Conservation (phyloP, 441 rosid genomes). For the Dalechampia spathulata region DNA sequence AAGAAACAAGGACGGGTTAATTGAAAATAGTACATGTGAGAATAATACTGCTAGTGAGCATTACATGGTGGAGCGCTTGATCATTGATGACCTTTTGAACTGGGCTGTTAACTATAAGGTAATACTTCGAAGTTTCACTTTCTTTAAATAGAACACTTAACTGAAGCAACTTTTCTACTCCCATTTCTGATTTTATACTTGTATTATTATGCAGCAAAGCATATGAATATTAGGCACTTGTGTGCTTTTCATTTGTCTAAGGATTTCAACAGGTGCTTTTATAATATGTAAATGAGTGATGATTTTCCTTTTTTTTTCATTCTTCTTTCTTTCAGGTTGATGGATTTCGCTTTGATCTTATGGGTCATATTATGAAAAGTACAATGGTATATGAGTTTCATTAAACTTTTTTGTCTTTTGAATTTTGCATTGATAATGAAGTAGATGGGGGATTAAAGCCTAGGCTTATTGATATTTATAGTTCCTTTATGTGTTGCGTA, state of each 20-base stretch:
- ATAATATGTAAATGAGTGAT: conserved; percentile 16
- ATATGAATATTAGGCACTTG: background rate
- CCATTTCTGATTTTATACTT: conserved; percentile 1
- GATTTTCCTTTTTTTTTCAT: background rate
- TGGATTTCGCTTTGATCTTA: conserved; percentile 95
- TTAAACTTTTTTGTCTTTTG: background rate
- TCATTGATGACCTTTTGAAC: conserved; percentile 72
- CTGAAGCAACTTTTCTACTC: background rate
- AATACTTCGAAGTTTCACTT: background rate
- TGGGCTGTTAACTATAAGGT: conserved; percentile 97
- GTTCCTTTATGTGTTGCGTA: background rate
- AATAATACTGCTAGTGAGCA: conserved; percentile 99
- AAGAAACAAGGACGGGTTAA: conserved; percentile 70
- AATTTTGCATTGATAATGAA: background rate
- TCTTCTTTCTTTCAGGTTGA: conserved; percentile 56
- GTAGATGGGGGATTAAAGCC: background rate
- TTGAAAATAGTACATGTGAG: conserved; percentile 84
- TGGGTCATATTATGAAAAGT: conserved; percentile 93
- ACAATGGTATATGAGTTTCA: conserved; percentile 60
- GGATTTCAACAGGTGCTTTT: conserved; percentile 6
- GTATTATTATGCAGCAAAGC: background rate
- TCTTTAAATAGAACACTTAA: conserved; percentile 1
- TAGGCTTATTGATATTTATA: background rate
- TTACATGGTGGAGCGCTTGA: conserved; percentile 89
- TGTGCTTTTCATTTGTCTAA: background rate